These are phyloP conservation scores for Luzula sylvatica DNA, from an alignment of 176 grass and related monocot species.

Conservation along the genomic window DNA sequence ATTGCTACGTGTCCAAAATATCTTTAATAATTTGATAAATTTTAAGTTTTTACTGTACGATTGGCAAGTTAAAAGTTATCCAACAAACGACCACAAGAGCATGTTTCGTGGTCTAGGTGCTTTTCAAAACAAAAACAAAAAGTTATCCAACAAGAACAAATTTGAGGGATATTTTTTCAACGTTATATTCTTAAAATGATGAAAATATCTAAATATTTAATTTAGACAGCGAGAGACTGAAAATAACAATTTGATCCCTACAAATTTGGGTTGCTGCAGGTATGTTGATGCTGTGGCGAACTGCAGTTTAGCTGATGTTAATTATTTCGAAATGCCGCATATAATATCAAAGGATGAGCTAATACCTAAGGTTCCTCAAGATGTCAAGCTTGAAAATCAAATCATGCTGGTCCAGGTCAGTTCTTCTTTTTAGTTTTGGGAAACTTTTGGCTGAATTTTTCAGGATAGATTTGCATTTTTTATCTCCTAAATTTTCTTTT, in stretches of 20 bases:
- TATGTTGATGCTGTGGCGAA: conserved; percentile 58
- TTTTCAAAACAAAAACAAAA: not conserved
- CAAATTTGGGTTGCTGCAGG: conserved; percentile 25
- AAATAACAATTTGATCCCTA: not conserved
- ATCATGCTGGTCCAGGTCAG: conserved; percentile 68
- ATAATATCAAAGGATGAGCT: conserved; percentile 59
- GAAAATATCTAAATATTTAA: no score
- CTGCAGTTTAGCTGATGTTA: conserved; percentile 56
- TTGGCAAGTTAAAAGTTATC: no score
- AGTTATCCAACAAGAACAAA: no score
- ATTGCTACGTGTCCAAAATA: no score
- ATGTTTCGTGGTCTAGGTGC: not conserved
- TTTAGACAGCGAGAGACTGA: no score
- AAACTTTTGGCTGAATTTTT: not conserved
- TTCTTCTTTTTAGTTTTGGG: not conserved
- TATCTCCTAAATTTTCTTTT: no score
- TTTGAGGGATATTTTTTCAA: no score
- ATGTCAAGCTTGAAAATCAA: conserved; percentile 46
- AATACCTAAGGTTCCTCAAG: conserved; percentile 41
- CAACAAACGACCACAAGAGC: no score
- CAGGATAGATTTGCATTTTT: conserved; percentile 1
- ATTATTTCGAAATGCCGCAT: conserved; percentile 57
- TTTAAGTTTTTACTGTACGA: no score
- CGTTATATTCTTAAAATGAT: no score
- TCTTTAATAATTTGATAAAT: no score